Percentiles rank a stretch among this genome's conserved stretches.
These are phyloP conservation scores for Beauveria asiatica DNA, from an alignment of 2,329 filamentous ascomycete genomes.

Conservation along the genomic window DNA sequence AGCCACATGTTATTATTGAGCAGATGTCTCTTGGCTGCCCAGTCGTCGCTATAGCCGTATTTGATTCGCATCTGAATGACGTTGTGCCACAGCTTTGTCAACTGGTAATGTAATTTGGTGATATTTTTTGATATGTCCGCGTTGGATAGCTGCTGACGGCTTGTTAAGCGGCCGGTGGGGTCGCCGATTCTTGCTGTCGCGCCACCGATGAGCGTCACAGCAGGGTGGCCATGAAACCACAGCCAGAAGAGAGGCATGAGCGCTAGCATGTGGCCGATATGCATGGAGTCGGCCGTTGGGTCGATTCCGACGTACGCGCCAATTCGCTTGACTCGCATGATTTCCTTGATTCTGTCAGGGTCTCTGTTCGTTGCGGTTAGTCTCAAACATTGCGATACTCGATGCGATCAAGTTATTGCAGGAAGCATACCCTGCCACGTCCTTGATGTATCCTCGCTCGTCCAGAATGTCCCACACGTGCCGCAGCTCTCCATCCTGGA, in stretches of 20 bases:
- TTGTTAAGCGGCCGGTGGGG: constrained; percentile 60
- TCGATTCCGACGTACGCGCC: constrained; percentile 76
- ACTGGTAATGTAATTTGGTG: constrained; percentile 58
- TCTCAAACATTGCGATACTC: background rate
- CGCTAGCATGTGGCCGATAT: constrained; percentile 72
- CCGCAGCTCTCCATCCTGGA: constrained; percentile 39
- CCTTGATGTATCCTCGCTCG: constrained; percentile 65
- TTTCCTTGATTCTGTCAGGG: constrained; percentile 46
- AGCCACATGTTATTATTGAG: constrained; percentile 83
- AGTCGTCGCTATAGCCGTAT: constrained; percentile 55
- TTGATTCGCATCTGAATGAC: constrained; percentile 57
- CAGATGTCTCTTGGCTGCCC: constrained; percentile 58
- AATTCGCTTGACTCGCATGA: constrained; percentile 57
- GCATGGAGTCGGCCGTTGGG: constrained; percentile 69
- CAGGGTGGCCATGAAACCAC: constrained; percentile 64
- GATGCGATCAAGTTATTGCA: background rate
- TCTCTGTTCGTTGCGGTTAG: constrained; percentile 24
- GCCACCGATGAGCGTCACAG: constrained; percentile 61
- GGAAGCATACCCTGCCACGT: constrained; percentile 57
- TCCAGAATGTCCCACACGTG: constrained; percentile 58
- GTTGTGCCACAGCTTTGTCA: constrained; percentile 65
- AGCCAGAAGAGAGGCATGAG: constrained; percentile 81
- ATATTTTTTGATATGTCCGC: constrained; percentile 54
- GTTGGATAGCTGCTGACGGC: constrained; percentile 44
- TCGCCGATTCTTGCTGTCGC: constrained; percentile 74